Base-by-base conservation (phyloP, 225 moss, liverwort and hornwort species). In the Antitrichia curtipendula region DNA sequence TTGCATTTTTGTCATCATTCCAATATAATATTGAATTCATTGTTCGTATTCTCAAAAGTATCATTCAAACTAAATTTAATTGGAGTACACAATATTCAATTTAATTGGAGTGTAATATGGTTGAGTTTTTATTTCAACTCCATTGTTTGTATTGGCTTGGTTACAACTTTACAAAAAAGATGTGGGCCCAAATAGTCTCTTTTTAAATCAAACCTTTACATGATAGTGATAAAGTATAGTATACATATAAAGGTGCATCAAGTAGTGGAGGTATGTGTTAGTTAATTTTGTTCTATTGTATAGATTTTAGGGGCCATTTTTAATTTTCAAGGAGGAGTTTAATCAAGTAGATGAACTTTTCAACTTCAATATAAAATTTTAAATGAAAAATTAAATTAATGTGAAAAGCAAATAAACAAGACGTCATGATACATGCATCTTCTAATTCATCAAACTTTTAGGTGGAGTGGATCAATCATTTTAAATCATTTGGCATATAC, bases 291-390 rank as follows among this genome's bases (percentile, higher is more conserved):
- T 23, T 40, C 3, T 24, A 69, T 41, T 69, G 40, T 1, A 2
- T 69, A 4, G 24, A 24, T 40, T 40, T 40, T 41, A 70, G 14
- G 11, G n/a, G 23, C 4, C 0, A 1, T 0, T 21, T 19, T n/a
- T 22, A 3, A 38, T 38, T 68, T 68, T 23, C 7, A 69, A 69
- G 4, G 23, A 13, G 8, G 15, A 69, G 7, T 38, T 38, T 69
- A 69, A 27, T 41, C 3, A 27, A 71, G 27, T 8, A 0, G 4
- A 3, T 43, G 9, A 27, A 71, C 5, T 71, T 71, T 43, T 40
- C 15, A 71, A 71, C 3, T 71, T 70, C 3, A 43, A 1, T 27
- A 15, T 71, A 0, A 16, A 28, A 0, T 27, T 27, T 27, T 9
- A 9, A 27, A 43, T 43, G 5, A 27, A 71, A 28, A 45, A 25